Evolutionary conservation across 2,329 filamentous ascomycete species (phyloP).

Genomic region (Ramichloridium luteum): DNA sequence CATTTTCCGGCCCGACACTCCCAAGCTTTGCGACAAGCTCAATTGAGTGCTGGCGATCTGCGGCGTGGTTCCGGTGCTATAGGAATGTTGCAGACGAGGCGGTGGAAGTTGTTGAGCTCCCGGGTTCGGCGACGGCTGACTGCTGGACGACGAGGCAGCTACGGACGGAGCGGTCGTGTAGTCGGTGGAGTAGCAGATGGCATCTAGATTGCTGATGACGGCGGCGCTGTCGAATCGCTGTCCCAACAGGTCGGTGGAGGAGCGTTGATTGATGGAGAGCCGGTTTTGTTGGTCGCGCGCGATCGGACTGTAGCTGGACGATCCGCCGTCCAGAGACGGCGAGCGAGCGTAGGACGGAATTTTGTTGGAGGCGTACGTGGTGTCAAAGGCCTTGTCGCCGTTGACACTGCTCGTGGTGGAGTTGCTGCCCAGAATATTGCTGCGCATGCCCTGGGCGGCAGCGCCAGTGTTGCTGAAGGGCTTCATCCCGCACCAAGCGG

Average conservation of each 20-base stretch:
- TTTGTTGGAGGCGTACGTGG: too few relatives aligned
- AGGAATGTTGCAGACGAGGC: constrained; percentile 5
- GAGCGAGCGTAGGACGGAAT: too few relatives aligned
- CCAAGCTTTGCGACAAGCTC: constrained; percentile 32
- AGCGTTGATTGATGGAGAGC: constrained; percentile 23
- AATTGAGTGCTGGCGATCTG: constrained; percentile 20
- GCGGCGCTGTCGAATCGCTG: constrained; percentile 29
- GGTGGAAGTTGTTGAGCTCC: constrained; percentile 6
- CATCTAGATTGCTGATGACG: constrained; percentile 27
- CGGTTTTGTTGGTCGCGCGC: constrained; percentile 8
- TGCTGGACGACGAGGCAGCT: constrained; percentile 9
- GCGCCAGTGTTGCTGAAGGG: too few relatives aligned
- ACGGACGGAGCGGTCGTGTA: constrained; percentile 6
- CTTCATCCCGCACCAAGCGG: too few relatives aligned
- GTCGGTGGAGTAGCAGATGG: constrained; percentile 18
- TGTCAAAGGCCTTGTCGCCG: too few relatives aligned
- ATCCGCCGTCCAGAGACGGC: too few relatives aligned
- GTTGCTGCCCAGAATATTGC: too few relatives aligned
- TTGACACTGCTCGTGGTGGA: too few relatives aligned
- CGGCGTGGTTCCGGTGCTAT: constrained; percentile 8
- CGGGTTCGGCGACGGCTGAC: constrained; percentile 5
- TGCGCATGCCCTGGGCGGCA: too few relatives aligned
- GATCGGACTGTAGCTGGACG: neutral
- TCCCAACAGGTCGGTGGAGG: constrained; percentile 27
- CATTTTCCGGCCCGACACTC: constrained; percentile 32